Evolutionary conservation across 768 basidiomycete genomes (phyloP).

Genomic region (Boletus rubescentipes): DNA sequence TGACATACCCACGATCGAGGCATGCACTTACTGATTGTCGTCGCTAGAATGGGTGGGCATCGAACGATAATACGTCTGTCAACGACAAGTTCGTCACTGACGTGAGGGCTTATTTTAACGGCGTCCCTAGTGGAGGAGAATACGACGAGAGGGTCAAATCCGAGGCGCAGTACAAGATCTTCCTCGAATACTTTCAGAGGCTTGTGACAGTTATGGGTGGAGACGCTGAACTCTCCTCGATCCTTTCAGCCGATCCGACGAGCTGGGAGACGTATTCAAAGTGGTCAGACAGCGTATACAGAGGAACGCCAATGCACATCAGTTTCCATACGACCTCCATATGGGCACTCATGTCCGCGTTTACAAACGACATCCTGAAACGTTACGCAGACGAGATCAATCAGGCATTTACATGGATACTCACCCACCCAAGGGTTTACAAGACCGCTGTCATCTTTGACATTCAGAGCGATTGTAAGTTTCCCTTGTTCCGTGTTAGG

Average conservation of each 20-base stretch:
- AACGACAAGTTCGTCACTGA: slow-evolving; percentile 1
- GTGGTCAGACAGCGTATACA: neutral
- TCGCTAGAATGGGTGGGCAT: slow-evolving; percentile 7
- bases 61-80: neutral
- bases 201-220: slow-evolving; percentile 1
- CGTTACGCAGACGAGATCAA: neutral
- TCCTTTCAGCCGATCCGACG: neutral
- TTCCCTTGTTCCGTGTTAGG: neutral
- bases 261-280: neutral
- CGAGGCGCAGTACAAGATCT: slow-evolving; percentile 2
- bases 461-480: too few species aligned
- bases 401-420: slow-evolving; percentile 3
- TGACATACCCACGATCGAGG: too few species aligned
- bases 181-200: slow-evolving; percentile 6
- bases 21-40: neutral
- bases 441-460: neutral
- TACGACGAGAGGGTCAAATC: slow-evolving; percentile 1
- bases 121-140: slow-evolving; percentile 3
- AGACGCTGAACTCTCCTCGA: neutral
- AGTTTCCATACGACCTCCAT: slow-evolving; percentile 2
- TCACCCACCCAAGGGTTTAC: neutral
- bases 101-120: slow-evolving; percentile 3
- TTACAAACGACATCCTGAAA: neutral
- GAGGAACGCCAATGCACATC: neutral
- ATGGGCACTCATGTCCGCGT: slow-evolving; percentile 2